Conservation (phyloP, 306 rosid species). For the Quercus robur region DNA sequence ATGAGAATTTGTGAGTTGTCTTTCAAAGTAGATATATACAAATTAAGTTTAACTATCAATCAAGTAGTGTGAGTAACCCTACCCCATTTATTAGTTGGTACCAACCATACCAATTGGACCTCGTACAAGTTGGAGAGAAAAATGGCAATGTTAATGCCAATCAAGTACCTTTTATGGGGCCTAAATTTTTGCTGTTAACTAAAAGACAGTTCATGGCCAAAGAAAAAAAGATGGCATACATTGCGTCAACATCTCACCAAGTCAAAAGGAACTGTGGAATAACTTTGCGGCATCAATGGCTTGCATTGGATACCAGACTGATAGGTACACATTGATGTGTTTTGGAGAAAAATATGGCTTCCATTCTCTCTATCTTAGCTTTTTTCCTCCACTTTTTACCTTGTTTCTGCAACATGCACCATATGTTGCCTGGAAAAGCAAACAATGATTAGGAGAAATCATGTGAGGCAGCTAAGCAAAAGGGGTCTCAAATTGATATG, state of each 20-base stretch:
- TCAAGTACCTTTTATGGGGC: too few species aligned
- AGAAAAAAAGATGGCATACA: too few species aligned
- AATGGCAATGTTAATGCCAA: not conserved
- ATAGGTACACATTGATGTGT: not conserved
- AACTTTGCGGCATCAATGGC: constrained; percentile 11
- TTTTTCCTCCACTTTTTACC: constrained; percentile 4
- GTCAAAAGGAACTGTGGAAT: constrained; percentile 18
- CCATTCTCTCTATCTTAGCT: not conserved
- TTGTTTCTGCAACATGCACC: constrained; percentile 19
- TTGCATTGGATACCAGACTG: constrained; percentile 27
- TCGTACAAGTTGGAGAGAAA: too few species aligned
- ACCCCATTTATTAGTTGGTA: too few species aligned
- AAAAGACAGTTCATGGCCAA: not conserved
- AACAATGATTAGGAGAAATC: constrained; percentile 28
- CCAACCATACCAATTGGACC: too few species aligned
- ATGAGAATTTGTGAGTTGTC: too few species aligned
- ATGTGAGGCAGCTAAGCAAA: constrained; percentile 36
- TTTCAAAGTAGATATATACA: too few species aligned
- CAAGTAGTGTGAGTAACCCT: too few species aligned
- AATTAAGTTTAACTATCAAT: too few species aligned
- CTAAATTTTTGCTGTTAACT: not conserved
- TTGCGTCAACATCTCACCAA: not conserved
- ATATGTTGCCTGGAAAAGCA: constrained; percentile 29
- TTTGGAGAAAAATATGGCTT: not conserved
- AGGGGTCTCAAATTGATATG: constrained; percentile 2